Evolutionary conservation across 2,329 filamentous ascomycete genomes (phyloP), one percentile per base, ranked within the genome.

Genomic region (Graphilbum sp.): DNA sequence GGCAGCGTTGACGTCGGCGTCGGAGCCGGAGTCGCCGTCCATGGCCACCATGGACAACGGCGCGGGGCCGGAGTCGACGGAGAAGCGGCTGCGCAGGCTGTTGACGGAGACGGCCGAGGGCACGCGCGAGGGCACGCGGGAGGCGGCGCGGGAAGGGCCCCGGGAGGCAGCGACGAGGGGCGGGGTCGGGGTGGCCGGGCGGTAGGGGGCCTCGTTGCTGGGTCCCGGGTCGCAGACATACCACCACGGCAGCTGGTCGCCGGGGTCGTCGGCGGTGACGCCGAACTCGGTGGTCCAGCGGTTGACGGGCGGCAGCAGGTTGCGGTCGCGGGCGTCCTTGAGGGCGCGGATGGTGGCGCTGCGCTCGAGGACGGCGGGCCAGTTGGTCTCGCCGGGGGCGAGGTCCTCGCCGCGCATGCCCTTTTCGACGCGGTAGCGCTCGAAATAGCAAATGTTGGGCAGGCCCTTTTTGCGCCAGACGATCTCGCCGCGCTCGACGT

Each of bases 401-500:
- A 69, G 65, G n/a, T 64, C 57, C 44, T 76, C 66, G 38, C 72
- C 72, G 25, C 62, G 64, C 53, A 74, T 70, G 51, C 85, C 80
- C 37, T 74, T 73, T 53, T 92, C 80, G 47, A 90, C 72, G 39
- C 87, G 74, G 41, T 75, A 69, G 49, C 84, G 82, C 55, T 98
- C 90, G 50, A 86, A 78, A 24, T 76, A 66, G 49, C 83, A 83
- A 46, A 96, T 81, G 50, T 86, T 81, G 40, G 79, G 80, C 7
- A 86, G 66, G 6, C 85, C 88, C 59, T 87, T 85, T 54, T 81
- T 88, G 39, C 90, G 75, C 90, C 90, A 98, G 35, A 85, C 72
- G 41, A 98, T 84, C 59, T 98, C 90, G 37, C 90, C 88, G 31
- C 88, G 71, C 54, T 95, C 85, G 40, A 95, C 87, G 57, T 88